Conservation (phyloP, 441 rosid genomes). For the Iberis amara region DNA sequence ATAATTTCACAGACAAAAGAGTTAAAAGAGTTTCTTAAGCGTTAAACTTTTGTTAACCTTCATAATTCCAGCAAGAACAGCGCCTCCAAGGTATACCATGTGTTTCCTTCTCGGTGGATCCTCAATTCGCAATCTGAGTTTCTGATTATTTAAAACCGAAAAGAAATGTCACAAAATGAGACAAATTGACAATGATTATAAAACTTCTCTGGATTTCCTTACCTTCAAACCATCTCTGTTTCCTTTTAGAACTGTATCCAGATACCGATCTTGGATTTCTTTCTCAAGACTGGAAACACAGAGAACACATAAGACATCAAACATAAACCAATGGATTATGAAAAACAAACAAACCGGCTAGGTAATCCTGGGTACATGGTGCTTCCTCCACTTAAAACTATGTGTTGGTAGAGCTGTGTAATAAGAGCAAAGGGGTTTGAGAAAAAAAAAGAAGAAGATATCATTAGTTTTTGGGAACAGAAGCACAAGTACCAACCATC, state of each 20-base stretch:
- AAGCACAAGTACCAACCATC: slow-evolving; percentile 67
- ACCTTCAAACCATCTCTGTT: slow-evolving; percentile 96
- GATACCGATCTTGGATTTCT: slow-evolving; percentile 86
- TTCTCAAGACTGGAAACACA: slow-evolving; percentile 74
- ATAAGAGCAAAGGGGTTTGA: slow-evolving; percentile 7
- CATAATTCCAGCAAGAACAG: slow-evolving; percentile 97
- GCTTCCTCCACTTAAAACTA: slow-evolving; percentile 97
- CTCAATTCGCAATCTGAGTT: slow-evolving; percentile 73
- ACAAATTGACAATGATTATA: neutral
- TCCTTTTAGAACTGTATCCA: slow-evolving; percentile 82
- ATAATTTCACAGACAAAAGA: neutral
- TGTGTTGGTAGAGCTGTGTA: slow-evolving; percentile 90
- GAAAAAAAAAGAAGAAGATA: neutral
- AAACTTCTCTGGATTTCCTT: neutral
- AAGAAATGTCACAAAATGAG: neutral
- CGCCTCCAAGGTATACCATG: slow-evolving; percentile 98
- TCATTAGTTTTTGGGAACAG: slow-evolving; percentile 2
- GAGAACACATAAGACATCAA: neutral
- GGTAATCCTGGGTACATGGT: slow-evolving; percentile 99
- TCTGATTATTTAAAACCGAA: slow-evolving; percentile 36
- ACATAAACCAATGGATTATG: neutral
- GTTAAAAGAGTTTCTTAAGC: slow-evolving; percentile 2
- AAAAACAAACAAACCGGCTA: slow-evolving; percentile 64
- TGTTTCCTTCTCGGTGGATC: slow-evolving; percentile 97
- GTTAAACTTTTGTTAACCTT: slow-evolving; percentile 44